These are phyloP conservation scores for Pseudocercospora musae DNA, from an alignment of 2,329 filamentous ascomycete genomes.

Conservation along the genomic window DNA sequence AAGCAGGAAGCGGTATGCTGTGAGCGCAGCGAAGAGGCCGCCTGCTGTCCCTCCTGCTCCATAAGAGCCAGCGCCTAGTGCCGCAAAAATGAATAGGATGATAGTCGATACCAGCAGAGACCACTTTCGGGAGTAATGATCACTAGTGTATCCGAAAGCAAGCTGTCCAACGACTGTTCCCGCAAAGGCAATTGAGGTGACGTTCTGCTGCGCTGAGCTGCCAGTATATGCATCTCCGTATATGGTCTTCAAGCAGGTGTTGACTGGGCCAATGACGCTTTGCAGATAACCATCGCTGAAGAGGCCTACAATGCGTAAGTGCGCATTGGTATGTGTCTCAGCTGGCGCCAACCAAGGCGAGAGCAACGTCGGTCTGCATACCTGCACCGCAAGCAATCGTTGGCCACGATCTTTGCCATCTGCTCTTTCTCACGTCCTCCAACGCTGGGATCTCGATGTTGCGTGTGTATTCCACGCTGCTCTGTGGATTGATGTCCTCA, in stretches of 20 bases:
- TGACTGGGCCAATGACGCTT: constrained; percentile 79
- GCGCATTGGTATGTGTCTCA: not conserved
- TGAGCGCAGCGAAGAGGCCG: constrained; percentile 74
- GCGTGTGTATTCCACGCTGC: not conserved
- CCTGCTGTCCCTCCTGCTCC: constrained; percentile 63
- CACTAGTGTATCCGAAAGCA: constrained; percentile 74
- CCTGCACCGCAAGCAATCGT: constrained; percentile 72
- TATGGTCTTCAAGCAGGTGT: constrained; percentile 66
- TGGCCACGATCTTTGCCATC: constrained; percentile 60
- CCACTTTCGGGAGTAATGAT: constrained; percentile 81
- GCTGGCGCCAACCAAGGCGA: not conserved
- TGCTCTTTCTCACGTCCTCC: constrained; percentile 18
- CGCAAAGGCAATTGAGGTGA: constrained; percentile 73
- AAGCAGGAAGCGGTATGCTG: constrained; percentile 80
- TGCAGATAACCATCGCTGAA: constrained; percentile 94
- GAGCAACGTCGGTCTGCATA: not conserved
- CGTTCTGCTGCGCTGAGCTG: constrained; percentile 68
- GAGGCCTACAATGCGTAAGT: constrained; percentile 58
- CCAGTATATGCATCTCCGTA: constrained; percentile 68
- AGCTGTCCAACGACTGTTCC: constrained; percentile 82
- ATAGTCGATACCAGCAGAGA: constrained; percentile 76
- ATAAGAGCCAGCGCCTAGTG: constrained; percentile 73
- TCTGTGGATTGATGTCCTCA: constrained; percentile 5
- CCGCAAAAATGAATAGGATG: constrained; percentile 81
- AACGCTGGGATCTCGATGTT: constrained; percentile 7